phyloP scores from a whole-genome alignment of 2,329 filamentous ascomycete species.

The Alternaria sp. region DNA sequence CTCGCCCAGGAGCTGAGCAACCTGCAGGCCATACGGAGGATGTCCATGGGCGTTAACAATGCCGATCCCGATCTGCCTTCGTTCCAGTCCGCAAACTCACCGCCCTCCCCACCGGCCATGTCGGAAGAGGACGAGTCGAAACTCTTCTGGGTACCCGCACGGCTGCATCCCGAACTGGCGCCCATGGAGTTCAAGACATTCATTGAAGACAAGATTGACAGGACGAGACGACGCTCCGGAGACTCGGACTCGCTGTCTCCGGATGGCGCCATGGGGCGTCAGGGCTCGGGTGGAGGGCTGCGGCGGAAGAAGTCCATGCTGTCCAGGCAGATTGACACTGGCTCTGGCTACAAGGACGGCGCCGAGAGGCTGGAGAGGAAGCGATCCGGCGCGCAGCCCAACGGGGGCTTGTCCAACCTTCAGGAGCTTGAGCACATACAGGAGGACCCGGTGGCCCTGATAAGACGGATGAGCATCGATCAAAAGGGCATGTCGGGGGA shows the following conservation, averaged over 20 bases:
- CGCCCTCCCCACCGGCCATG: conserved; percentile 70
- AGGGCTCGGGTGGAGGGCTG: conserved; percentile 66
- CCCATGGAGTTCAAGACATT: conserved; percentile 97
- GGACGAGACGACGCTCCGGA: conserved; percentile 83
- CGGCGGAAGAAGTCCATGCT: conserved; percentile 94
- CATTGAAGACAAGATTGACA: conserved; percentile 88
- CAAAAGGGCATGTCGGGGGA: conserved; percentile 49
- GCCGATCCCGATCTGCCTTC: conserved; percentile 77
- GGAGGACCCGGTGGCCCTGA: conserved; percentile 75
- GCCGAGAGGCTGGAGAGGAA: conserved; percentile 79
- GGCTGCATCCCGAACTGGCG: conserved; percentile 91
- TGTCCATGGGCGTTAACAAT: conserved; percentile 89
- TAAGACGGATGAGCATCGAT: conserved; percentile 71
- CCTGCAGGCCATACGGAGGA: conserved; percentile 83
- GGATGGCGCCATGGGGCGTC: conserved; percentile 60
- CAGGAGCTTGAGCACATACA: conserved; percentile 79
- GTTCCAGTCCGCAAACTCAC: conserved; percentile 65
- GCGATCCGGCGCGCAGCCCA: conserved; percentile 63
- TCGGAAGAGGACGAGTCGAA: conserved; percentile 85
- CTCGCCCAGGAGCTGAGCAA: conserved; percentile 93
- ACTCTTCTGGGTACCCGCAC: conserved; percentile 93
- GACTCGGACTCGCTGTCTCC: conserved; percentile 66
- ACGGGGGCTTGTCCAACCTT: conserved; percentile 61
- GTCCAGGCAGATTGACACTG: conserved; percentile 85
- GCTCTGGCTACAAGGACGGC: conserved; percentile 79